Conservation (phyloP, 202 grass and related monocot genomes). For the Schoenoplectus tabernaemontani region DNA sequence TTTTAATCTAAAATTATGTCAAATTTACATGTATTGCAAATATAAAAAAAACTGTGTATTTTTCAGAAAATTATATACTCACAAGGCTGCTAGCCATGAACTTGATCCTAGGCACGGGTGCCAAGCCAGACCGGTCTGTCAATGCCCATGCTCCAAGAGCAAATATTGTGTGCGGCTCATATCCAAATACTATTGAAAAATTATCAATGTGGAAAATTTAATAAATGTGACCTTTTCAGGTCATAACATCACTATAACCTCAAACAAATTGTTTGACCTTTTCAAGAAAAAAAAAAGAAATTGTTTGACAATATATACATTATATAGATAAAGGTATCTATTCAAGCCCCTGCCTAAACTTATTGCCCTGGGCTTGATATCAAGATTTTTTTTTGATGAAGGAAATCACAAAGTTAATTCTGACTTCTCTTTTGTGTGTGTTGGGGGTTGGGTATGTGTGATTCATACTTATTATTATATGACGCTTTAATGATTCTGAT, state of each 20-base stretch:
- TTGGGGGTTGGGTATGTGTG: too few species aligned
- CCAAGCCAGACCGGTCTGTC: constrained; percentile 17
- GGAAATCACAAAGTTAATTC: too few species aligned
- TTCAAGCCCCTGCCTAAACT: neutral
- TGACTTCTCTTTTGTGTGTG: too few species aligned
- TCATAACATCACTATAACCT: neutral
- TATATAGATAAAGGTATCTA: neutral
- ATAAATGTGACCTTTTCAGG: neutral
- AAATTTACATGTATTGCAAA: neutral
- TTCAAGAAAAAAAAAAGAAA: too few species aligned
- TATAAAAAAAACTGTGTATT: neutral
- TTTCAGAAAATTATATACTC: neutral
- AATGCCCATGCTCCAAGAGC: constrained; percentile 22
- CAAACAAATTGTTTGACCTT: neutral
- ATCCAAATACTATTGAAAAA: constrained; percentile 34
- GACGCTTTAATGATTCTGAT: neutral
- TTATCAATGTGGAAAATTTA: neutral
- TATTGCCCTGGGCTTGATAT: too few species aligned
- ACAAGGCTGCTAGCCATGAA: constrained; percentile 31
- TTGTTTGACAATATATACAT: neutral
- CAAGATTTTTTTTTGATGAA: too few species aligned
- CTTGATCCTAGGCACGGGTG: constrained; percentile 31
- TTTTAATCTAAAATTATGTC: neutral
- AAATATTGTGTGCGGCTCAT: constrained; percentile 36
- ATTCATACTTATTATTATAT: too few species aligned